Evolutionary conservation across 2,329 filamentous ascomycete genomes (phyloP).

Genomic region (Tympanopsis confertula): DNA sequence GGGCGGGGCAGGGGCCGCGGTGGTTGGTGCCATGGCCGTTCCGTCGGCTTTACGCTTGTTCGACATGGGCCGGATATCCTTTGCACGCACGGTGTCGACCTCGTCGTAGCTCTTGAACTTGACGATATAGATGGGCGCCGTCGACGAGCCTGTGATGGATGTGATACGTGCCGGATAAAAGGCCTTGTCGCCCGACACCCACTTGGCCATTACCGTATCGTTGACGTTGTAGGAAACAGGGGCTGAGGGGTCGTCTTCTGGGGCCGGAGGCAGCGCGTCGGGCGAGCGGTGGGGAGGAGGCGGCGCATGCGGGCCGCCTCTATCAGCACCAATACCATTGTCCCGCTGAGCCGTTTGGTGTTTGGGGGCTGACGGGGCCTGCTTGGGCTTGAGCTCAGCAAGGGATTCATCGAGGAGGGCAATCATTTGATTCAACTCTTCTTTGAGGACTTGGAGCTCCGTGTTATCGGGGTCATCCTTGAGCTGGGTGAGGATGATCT

Average conservation of each 20-base stretch:
- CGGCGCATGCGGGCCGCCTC: not conserved
- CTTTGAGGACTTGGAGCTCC: constrained; percentile 47
- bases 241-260: constrained; percentile 40
- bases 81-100: constrained; percentile 68
- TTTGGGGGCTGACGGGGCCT: constrained; percentile 29
- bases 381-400: constrained; percentile 61
- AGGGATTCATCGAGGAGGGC: constrained; percentile 68
- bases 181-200: constrained; percentile 75
- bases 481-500: constrained; percentile 64
- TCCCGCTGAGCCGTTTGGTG: constrained; percentile 9
- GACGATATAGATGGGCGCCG: constrained; percentile 83
- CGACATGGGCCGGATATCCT: constrained; percentile 72
- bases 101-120: constrained; percentile 87
- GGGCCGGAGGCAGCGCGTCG: constrained; percentile 14
- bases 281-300: constrained; percentile 45
- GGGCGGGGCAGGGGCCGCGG: constrained; percentile 17
- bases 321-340: not conserved
- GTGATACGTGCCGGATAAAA: constrained; percentile 92
- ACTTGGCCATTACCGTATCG: constrained; percentile 81
- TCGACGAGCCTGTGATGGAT: constrained; percentile 84
- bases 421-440: constrained; percentile 75
- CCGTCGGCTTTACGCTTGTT: constrained; percentile 82
- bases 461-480: constrained; percentile 68
- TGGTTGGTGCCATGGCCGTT: constrained; percentile 19
- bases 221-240: constrained; percentile 67